Conservation (phyloP, 495 filamentous ascomycete genomes). For the Neurospora cerealis region DNA sequence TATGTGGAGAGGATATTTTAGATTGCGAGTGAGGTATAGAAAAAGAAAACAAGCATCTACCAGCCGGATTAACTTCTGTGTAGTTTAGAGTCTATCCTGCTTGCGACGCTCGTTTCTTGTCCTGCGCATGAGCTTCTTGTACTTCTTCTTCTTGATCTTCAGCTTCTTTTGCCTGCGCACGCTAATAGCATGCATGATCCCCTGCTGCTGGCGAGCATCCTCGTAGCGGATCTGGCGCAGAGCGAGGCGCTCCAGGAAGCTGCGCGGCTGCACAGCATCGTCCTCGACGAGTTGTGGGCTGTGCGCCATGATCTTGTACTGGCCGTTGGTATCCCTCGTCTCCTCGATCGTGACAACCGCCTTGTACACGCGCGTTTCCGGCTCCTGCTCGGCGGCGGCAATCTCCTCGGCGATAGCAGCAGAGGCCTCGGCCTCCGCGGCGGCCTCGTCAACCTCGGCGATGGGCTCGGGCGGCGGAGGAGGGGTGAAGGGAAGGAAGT, state of each 20-base stretch:
- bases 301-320: constrained; percentile 46
- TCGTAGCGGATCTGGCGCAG: constrained; percentile 39
- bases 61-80: not conserved
- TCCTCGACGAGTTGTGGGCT: constrained; percentile 39
- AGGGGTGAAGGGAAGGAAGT: constrained; percentile 66
- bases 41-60: constrained; percentile 1
- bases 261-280: constrained; percentile 22
- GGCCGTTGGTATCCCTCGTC: constrained; percentile 57
- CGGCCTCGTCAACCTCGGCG: constrained; percentile 37
- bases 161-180: constrained; percentile 79
- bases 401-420: constrained; percentile 23
- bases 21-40: not conserved
- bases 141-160: constrained; percentile 99
- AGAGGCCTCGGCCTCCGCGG: constrained; percentile 23
- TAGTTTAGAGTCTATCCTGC: constrained; percentile 52
- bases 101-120: constrained; percentile 85
- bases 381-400: constrained; percentile 20
- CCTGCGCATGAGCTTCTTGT: constrained; percentile 94
- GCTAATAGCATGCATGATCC: constrained; percentile 58
- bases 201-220: constrained; percentile 26
- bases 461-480: constrained; percentile 64
- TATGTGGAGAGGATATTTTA: not conserved
- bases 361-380: constrained; percentile 57
- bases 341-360: constrained; percentile 77
- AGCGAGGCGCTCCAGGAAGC: constrained; percentile 43